Percentiles rank a stretch among this genome's conserved stretches.
Evolutionary conservation across 495 filamentous ascomycete species (phyloP).

Genomic region (Xylaria bambusicola): DNA sequence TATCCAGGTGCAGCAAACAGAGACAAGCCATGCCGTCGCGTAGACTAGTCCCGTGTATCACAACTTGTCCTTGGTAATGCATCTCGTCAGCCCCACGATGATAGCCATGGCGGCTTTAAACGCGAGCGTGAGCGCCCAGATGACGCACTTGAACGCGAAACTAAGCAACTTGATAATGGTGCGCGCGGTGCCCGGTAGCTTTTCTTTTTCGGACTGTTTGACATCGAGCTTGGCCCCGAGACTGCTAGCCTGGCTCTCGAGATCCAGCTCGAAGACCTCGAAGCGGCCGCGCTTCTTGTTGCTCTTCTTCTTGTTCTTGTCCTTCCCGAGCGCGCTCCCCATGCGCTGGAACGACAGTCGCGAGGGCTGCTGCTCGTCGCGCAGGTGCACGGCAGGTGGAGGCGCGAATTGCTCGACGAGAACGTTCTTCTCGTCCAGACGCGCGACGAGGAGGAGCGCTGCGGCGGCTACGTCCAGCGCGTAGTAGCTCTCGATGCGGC

Average conservation of each 20-base stretch:
- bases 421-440: constrained; percentile 55
- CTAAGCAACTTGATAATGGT: constrained; percentile 42
- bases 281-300: constrained; percentile 42
- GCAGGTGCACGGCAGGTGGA: constrained; percentile 41
- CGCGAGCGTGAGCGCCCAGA: constrained; percentile 48
- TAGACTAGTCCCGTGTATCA: too few relatives aligned
- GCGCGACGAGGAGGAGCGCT: constrained; percentile 69
- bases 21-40: too few relatives aligned
- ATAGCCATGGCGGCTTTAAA: constrained; percentile 46
- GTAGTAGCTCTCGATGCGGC: constrained; percentile 62
- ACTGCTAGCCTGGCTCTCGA: constrained; percentile 55
- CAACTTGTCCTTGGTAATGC: constrained; percentile 41
- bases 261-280: constrained; percentile 58
- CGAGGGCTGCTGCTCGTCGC: constrained; percentile 30
- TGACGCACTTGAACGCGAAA: constrained; percentile 46
- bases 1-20: too few relatives aligned
- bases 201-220: constrained; percentile 40
- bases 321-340: constrained; percentile 21
- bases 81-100: constrained; percentile 40
- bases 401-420: constrained; percentile 55
- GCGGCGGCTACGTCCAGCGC: constrained; percentile 73
- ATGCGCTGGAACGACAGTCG: too few relatives aligned
- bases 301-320: constrained; percentile 19
- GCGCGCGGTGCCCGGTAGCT: constrained; percentile 42
- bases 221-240: constrained; percentile 37